Percentiles rank a stretch among this genome's conserved stretches.
Conservation (phyloP, 148 eudicot genomes). For the Rhododendron griersonianum region DNA sequence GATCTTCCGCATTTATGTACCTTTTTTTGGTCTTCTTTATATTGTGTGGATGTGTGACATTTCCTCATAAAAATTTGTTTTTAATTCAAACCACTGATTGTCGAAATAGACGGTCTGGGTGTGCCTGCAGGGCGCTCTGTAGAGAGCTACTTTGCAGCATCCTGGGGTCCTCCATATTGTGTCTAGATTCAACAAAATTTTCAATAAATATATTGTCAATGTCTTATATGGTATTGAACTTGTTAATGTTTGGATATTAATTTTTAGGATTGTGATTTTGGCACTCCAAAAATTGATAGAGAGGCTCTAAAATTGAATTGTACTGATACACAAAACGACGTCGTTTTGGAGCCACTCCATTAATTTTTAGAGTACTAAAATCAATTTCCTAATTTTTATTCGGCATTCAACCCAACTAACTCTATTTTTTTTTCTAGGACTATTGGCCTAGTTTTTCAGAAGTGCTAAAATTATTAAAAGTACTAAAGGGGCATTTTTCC, state of each 20-base stretch:
- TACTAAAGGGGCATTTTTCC: too few relatives aligned
- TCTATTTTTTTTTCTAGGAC: not conserved
- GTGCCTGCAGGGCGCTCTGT: rapidly evolving
- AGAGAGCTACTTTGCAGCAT: too few relatives aligned
- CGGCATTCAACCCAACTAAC: not conserved
- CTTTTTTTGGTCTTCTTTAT: not conserved
- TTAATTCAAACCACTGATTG: too few relatives aligned
- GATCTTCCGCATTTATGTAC: slow-evolving; percentile 20
- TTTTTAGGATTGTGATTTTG: not conserved
- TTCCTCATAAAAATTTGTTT: rapidly evolving
- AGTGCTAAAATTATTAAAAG: too few relatives aligned
- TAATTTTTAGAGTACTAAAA: too few relatives aligned
- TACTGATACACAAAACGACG: too few relatives aligned
- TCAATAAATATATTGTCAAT: not conserved
- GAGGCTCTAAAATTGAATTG: too few relatives aligned
- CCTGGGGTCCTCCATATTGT: not conserved
- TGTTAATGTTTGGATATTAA: not conserved
- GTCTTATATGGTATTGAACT: not conserved
- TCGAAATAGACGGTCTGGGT: too few relatives aligned
- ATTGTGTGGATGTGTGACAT: not conserved
- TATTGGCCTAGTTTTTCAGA: not conserved
- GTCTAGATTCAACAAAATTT: not conserved
- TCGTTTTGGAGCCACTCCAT: too few relatives aligned
- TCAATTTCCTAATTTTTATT: not conserved
- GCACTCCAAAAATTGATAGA: too few relatives aligned